Evolutionary conservation across 352 stramenopile species (phyloP), one percentile per base, ranked within the genome.

Genomic region (Pythium scleroteichum): DNA sequence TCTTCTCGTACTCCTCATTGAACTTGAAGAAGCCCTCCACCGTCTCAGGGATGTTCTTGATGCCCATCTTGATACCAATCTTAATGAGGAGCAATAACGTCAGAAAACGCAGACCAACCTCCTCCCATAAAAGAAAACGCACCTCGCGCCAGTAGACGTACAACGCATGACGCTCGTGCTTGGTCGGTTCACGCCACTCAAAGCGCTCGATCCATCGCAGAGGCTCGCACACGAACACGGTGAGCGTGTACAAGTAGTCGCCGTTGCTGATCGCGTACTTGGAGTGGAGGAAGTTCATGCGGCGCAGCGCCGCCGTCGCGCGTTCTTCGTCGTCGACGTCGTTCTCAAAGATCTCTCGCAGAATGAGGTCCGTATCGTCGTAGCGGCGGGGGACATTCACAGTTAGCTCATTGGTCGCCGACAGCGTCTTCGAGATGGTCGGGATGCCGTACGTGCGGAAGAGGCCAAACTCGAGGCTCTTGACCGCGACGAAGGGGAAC

Each of bases 251-350:
- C 23, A 62, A 33, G 32, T 62, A 62, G 44, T 62, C 54, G 33
- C 32, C 54, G 7, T 62, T 19, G 45, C 44, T 62, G 54, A 62
- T 62, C 20, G 32, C 53, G 54, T 62, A 62, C 44, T 62, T 38
- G n/a, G 54, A 62, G 29, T 62, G 54, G 33, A 62, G 33, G 46
- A 41, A 62, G 54, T 62, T 62, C 54, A 62, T 62, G 45, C 54
- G 54, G 20, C 54, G 54, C 16, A 62, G 16, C 0, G 54, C 54
- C 8, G 35, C 19, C 29, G 45, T 54, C 14, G 45, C 42, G 44
- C 54, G 54, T 9, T 62, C 54, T 2, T 52, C 44, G 0, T 54
- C 45, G 22, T 54, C 54, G 16, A 54, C 54, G 22, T 62, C 54
- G 54, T 62, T 53, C 32, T 62, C 54, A 35, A 48, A 54, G 38